Base-by-base conservation (phyloP, 106 monocot species). In the Apostasia shenzhenica region DNA sequence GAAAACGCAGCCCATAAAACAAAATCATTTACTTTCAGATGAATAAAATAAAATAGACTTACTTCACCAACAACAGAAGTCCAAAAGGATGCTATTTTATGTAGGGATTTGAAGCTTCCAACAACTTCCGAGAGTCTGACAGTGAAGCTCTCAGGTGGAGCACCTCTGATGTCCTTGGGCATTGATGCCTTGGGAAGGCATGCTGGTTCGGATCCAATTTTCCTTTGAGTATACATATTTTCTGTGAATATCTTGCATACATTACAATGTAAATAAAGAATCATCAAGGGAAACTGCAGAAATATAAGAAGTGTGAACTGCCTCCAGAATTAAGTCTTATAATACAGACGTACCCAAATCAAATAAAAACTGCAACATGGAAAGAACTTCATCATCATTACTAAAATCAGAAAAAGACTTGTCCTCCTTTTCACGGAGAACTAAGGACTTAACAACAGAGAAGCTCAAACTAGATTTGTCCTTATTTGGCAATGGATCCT, bases 11-110 rank as follows among this genome's bases (percentile, higher is more conserved):
- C 62, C 41, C 7, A 62, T 4, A 62, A 44, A 62, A 62, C 8
- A 38, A 62, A 62, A 45, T 45, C 2, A 45, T 45, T 7, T 62
- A 12, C 44, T 45, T 5, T 45, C 43, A 7, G 45, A 45, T 45
- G 59, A 59, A 59, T 41, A 4, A 62, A 62, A 62, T 3, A 45
- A 13, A n/a, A 39, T 62, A 45, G 52, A 78, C 84, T 69, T 84
- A 94, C 93, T 82, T 90, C 82, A 68, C 57, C 14, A 59, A 90
- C 69, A 60, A 94, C 61, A 67, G 14, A 73, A 10, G 48, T 61
- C 94, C 94, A 94, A 87, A 86, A 84, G 40, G 58, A 80, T 41
- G 79, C 82, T 84, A 90, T 90, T 67, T 87, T 85, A 40, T 85
- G 73, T 54, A 83, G 54, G 4, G 94, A 87, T 70, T 81, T 87